Percentiles rank a stretch among this genome's conserved stretches.
These are phyloP conservation scores for Rubia tinctorum DNA, from an alignment of 305 asterid species.

Conservation along the genomic window DNA sequence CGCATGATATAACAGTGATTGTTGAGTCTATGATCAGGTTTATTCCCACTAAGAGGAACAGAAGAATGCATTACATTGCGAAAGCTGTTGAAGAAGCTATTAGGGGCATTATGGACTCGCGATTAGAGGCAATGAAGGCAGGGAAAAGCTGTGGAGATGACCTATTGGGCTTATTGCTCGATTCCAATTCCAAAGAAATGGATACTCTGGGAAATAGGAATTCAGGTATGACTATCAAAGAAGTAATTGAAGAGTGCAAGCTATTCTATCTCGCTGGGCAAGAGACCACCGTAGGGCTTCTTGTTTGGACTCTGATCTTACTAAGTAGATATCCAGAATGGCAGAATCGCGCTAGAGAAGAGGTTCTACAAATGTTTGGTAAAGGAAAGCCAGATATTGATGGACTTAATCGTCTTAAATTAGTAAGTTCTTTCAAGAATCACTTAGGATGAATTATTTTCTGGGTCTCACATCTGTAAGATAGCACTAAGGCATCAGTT, in stretches of 20 bases:
- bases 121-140: conserved; percentile 19
- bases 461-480: background rate
- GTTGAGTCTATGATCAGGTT: conserved; percentile 20
- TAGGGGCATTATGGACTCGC: conserved; percentile 13
- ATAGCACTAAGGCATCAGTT: background rate
- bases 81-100: conserved; percentile 28
- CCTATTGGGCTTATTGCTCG: conserved; percentile 35
- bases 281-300: background rate
- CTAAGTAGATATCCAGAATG: conserved; percentile 39
- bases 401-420: conserved; percentile 40
- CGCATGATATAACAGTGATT: background rate
- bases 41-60: conserved; percentile 41
- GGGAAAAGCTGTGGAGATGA: conserved; percentile 33
- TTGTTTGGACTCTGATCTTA: conserved; percentile 6
- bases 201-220: conserved; percentile 24
- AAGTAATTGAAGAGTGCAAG: conserved; percentile 5
- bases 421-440: conserved; percentile 24
- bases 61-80: conserved; percentile 29
- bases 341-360: conserved; percentile 48
- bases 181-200: conserved; percentile 38
- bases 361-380: conserved; percentile 8
- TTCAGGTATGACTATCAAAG: conserved; percentile 1
- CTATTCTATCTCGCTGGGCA: conserved; percentile 6
- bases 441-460: background rate
- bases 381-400: conserved; percentile 13